These are phyloP conservation scores for Copromyces sp. DNA, from an alignment of 495 filamentous ascomycete genomes.

Conservation along the genomic window DNA sequence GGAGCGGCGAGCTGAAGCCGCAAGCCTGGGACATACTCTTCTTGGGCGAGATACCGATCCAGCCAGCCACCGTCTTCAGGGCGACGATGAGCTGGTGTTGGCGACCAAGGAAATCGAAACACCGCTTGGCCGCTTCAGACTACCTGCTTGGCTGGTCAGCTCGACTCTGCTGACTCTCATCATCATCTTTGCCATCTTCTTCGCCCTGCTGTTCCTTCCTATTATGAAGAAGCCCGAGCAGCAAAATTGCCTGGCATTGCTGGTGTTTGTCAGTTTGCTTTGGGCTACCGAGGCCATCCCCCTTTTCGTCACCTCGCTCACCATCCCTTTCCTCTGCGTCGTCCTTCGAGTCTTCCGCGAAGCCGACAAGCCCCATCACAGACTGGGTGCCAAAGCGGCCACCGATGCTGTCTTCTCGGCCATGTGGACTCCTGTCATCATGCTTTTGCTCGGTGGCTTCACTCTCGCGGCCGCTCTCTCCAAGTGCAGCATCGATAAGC, in stretches of 20 bases:
- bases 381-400: conserved; percentile 64
- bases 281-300: conserved; percentile 99
- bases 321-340: conserved; percentile 90
- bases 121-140: conserved; percentile 65
- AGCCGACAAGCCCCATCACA: conserved; percentile 55
- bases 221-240: conserved; percentile 80
- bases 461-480: conserved; percentile 90
- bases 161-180: conserved; percentile 70
- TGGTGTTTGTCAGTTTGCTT: conserved; percentile 85
- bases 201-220: conserved; percentile 56
- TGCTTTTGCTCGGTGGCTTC: conserved; percentile 94
- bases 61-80: conserved; percentile 62
- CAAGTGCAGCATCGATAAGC: conserved; percentile 95
- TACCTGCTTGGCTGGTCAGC: conserved; percentile 75
- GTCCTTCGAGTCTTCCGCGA: conserved; percentile 73
- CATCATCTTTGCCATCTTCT: conserved; percentile 59
- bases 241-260: conserved; percentile 89
- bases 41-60: conserved; percentile 66
- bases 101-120: conserved; percentile 61
- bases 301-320: conserved; percentile 89
- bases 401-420: conserved; percentile 75
- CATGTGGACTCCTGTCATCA: conserved; percentile 99
- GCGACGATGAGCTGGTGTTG: conserved; percentile 52
- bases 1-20: conserved; percentile 90
- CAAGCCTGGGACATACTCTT: conserved; percentile 78